A percentile compares a stretch with the other conserved stretches of the same genome.
Conservation (phyloP, 805 yeast species). For the Clavispora phyllophila region DNA sequence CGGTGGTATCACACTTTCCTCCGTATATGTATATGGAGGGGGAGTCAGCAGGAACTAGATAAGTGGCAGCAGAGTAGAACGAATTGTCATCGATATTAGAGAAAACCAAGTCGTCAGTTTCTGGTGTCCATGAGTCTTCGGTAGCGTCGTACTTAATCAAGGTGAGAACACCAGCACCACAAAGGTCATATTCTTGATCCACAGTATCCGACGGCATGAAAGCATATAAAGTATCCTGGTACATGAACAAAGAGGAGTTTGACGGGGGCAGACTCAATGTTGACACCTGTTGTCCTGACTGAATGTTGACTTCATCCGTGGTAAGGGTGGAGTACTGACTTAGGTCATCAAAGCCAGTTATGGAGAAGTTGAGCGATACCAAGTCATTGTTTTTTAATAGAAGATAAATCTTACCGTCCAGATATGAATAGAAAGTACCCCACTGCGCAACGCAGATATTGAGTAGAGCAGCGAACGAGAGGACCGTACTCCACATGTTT, state of each 20-base stretch:
- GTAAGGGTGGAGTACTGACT: constrained; percentile 1
- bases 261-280: constrained; percentile 28
- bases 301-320: constrained; percentile 12
- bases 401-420: constrained; percentile 29
- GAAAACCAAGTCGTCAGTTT: constrained; percentile 14
- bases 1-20: constrained; percentile 31
- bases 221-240: constrained; percentile 26
- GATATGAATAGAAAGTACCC: constrained; percentile 33
- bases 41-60: constrained; percentile 35
- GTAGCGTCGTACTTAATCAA: constrained; percentile 18
- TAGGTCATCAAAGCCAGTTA: constrained; percentile 23
- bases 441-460: constrained; percentile 13
- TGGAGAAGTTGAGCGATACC: constrained; percentile 30
- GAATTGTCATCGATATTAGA: constrained; percentile 23
- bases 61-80: constrained; percentile 33
- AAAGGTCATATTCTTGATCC: constrained; percentile 9
- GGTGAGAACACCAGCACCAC: constrained; percentile 25
- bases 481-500: not conserved
- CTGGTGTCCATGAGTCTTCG: constrained; percentile 18
- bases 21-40: constrained; percentile 50
- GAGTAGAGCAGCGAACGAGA: not conserved
- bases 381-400: constrained; percentile 34
- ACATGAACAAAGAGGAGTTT: constrained; percentile 28
- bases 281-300: constrained; percentile 18
- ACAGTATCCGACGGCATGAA: constrained; percentile 10